Conservation (phyloP, 2,329 filamentous ascomycete species). For the Trichoderma koningii region DNA sequence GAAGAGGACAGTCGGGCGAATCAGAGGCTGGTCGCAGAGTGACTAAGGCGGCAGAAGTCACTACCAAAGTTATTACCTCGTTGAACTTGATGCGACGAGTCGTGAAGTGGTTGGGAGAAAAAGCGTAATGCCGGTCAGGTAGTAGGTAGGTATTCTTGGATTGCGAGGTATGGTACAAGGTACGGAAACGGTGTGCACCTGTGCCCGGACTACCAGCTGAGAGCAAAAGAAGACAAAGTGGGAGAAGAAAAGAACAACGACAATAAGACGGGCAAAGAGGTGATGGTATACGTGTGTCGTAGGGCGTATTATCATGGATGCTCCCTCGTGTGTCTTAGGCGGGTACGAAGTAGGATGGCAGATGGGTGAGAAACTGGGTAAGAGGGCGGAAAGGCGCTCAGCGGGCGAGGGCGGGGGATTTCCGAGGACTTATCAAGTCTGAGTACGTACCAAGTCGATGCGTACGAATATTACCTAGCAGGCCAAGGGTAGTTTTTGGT, state of each 20-base stretch:
- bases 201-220: constrained; percentile 14
- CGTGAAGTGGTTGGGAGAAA: not conserved
- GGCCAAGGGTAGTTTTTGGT: no score
- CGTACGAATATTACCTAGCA: no score
- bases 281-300: no score
- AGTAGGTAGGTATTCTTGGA: not conserved
- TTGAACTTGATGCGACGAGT: not conserved
- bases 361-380: constrained; percentile 2
- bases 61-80: not conserved
- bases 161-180: constrained; percentile 16
- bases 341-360: not conserved
- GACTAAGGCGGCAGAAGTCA: constrained; percentile 12
- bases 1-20: not conserved
- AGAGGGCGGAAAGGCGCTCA: constrained; percentile 3
- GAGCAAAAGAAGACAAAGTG: not conserved
- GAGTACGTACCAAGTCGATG: no score
- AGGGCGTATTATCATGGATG: not conserved
- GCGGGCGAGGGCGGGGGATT: constrained; percentile 22
- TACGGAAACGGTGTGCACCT: constrained; percentile 4
- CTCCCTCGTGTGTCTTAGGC: constrained; percentile 27
- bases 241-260: not conserved
- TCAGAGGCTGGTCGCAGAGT: constrained; percentile 8
- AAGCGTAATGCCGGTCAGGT: not conserved
- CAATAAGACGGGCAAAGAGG: constrained; percentile 1
- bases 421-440: constrained; percentile 12